Evolutionary conservation across 2,329 filamentous ascomycete genomes (phyloP).

Genomic region (Nigrospora oryzae): DNA sequence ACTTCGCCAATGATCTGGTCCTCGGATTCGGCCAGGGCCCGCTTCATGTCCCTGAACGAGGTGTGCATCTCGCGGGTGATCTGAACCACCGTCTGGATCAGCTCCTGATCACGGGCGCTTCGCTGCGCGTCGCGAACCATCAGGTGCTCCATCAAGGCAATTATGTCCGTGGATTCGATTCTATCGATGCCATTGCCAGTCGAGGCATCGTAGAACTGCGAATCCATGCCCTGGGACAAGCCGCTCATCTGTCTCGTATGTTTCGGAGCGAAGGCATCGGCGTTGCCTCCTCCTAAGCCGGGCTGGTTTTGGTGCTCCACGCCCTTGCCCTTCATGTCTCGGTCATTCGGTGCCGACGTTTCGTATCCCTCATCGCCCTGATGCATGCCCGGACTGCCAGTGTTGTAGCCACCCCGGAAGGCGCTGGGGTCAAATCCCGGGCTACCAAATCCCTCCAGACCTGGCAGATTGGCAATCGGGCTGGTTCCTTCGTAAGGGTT

Average conservation of each 20-base stretch:
- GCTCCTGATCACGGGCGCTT: constrained; percentile 93
- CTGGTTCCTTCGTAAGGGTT: constrained; percentile 61
- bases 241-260: constrained; percentile 69
- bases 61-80: constrained; percentile 95
- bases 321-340: constrained; percentile 49
- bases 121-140: constrained; percentile 95
- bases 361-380: constrained; percentile 86
- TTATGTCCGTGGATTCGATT: constrained; percentile 93
- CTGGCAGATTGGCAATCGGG: constrained; percentile 47
- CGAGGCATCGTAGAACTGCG: constrained; percentile 82
- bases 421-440: constrained; percentile 24
- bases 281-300: constrained; percentile 41
- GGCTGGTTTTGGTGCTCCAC: constrained; percentile 43
- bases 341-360: constrained; percentile 58
- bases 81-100: constrained; percentile 85
- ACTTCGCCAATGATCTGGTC: constrained; percentile 79
- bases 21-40: constrained; percentile 82
- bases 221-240: constrained; percentile 84
- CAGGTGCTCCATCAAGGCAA: constrained; percentile 96
- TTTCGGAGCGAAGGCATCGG: constrained; percentile 55
- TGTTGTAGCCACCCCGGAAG: constrained; percentile 38
- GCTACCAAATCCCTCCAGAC: constrained; percentile 35
- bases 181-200: constrained; percentile 82
- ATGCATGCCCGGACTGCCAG: constrained; percentile 51
- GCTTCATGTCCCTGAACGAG: constrained; percentile 92